Base-by-base conservation (phyloP, 805 yeast genomes). In the Clavispora carvajalis region DNA sequence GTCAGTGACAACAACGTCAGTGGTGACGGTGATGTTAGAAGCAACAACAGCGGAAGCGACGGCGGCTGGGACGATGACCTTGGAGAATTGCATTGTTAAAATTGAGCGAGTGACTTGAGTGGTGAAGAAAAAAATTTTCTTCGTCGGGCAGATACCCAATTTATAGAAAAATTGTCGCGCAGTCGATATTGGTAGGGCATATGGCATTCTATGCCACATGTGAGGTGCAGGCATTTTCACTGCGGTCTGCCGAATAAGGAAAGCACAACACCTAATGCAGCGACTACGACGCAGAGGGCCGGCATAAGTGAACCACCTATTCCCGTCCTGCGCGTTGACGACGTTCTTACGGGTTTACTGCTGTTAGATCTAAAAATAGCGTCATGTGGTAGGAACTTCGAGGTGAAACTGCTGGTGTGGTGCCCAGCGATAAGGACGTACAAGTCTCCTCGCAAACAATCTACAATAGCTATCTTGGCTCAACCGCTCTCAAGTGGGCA, bases 1-100 rank as follows among this genome's bases (percentile, higher is more conserved):
- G 58, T 71, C 82, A 57, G 86, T 79, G 59, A 82, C 86, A 48
- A 79, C 80, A 41, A 65, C 53, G 49, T 75, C 74, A 51, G 76
- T 69, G 63, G 73, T 60, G 59, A 76, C 69, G 49, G 77, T 65
- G 51, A 69, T 66, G 67, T 73, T 71, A 44, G 54, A 57, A 59
- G 65, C 62, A 43, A 74, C 66, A 59, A 69, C 67, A 50, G 60
- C 73, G 45, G 59, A 51, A 45, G 67, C 55, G 49, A 74, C 75
- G 57, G 75, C 70, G 46, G 74, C 58, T 50, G 64, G 59, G 50
- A 54, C 54, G 41, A 57, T 44, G 50, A 60, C 55, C 46, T 57
- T 57, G 53, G 65, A 55, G 62, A 63, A 64, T 59, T 63, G 67
- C 68, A 63, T 63, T 46, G 30, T 47, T 21, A 34, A 44, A 28